These are phyloP conservation scores for Rhododendron williamsianum DNA, from an alignment of 148 eudicot genomes.

Conservation along the genomic window DNA sequence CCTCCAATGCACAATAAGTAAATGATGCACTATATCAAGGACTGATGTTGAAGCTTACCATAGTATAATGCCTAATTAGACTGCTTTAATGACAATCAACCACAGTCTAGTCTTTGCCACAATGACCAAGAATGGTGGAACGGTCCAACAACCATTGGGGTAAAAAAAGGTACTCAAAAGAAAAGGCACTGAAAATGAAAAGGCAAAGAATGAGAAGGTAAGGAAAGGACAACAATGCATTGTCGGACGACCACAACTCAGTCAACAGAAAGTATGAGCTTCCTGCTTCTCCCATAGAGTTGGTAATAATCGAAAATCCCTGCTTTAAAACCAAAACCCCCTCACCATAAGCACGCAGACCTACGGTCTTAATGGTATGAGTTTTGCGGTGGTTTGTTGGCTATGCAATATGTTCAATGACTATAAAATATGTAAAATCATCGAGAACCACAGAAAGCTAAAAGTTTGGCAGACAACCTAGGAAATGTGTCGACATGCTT, in stretches of 20 bases:
- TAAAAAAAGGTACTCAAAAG: neutral
- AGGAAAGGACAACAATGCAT: neutral
- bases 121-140: neutral
- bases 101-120: neutral
- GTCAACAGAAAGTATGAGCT: neutral
- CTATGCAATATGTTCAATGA: neutral
- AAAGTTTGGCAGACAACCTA: neutral
- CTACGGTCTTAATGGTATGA: neutral
- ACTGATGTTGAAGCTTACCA: neutral
- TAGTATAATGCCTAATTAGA: neutral
- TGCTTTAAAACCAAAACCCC: neutral
- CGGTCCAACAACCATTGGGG: neutral
- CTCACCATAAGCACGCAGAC: no score
- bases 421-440: neutral
- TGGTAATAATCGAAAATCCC: neutral
- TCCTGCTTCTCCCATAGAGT: neutral
- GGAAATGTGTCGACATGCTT: neutral
- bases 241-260: neutral
- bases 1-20: no score
- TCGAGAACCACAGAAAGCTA: neutral
- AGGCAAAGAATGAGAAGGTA: neutral
- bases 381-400: neutral
- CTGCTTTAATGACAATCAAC: neutral
- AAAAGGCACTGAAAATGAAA: neutral
- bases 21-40: no score